These are phyloP conservation scores for Paraleonurus japonicus DNA, from an alignment of 257 asterid genomes.

Conservation along the genomic window DNA sequence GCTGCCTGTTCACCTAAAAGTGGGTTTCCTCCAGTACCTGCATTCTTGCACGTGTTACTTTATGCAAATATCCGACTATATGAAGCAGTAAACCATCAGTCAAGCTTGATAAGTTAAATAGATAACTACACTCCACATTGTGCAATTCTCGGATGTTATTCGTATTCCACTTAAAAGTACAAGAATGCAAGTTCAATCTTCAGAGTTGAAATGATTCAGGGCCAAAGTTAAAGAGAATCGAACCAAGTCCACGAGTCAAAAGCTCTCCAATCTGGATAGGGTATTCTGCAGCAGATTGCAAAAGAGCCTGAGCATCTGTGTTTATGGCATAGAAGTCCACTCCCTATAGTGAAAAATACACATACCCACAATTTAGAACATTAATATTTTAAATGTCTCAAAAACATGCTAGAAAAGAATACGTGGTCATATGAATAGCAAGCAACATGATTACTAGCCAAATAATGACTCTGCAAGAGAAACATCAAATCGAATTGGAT, in stretches of 20 bases:
- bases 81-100: slow-evolving; percentile 6
- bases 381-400: not conserved
- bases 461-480: not conserved
- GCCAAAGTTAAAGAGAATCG: slow-evolving; percentile 25
- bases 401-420: not conserved
- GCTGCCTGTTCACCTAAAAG: slow-evolving; percentile 97
- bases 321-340: slow-evolving; percentile 94
- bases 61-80: not conserved
- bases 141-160: slow-evolving; percentile 10
- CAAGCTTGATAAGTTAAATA: slow-evolving; percentile 3
- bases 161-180: not conserved
- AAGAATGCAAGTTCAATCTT: not conserved
- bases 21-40: slow-evolving; percentile 98
- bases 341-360: slow-evolving; percentile 55
- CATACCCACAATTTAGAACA: slow-evolving; percentile 19
- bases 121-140: slow-evolving; percentile 5
- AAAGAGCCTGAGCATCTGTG: slow-evolving; percentile 93
- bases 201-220: slow-evolving; percentile 7
- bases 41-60: slow-evolving; percentile 21
- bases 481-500: not conserved
- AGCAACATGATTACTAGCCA: not conserved
- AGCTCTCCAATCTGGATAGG: slow-evolving; percentile 98
- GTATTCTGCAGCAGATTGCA: slow-evolving; percentile 83
- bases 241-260: slow-evolving; percentile 98
- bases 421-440: no score